Conservation (phyloP, 73 alveolate species). For the Diophrys appendiculata region DNA sequence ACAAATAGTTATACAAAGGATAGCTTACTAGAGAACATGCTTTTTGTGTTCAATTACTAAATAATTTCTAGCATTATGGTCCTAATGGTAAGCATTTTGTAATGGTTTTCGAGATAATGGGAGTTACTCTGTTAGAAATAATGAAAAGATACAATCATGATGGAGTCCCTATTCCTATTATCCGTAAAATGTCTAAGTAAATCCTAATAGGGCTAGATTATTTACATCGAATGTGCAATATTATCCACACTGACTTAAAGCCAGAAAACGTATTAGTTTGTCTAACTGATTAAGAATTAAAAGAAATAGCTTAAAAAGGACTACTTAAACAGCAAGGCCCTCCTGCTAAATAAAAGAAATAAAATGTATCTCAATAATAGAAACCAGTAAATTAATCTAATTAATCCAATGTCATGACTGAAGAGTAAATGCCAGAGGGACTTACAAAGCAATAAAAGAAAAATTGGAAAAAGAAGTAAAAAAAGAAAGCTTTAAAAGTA, state of each 20-base stretch:
- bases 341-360: too few species aligned
- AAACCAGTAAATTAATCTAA: too few species aligned
- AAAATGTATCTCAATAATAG: too few species aligned
- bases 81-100: constrained; percentile 87
- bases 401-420: too few species aligned
- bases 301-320: constrained; percentile 62
- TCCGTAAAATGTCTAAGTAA: constrained; percentile 86
- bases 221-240: constrained; percentile 89
- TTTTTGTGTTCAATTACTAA: constrained; percentile 89
- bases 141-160: constrained; percentile 78
- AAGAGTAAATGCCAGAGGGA: constrained; percentile 4
- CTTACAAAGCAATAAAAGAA: not conserved
- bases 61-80: constrained; percentile 83
- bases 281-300: constrained; percentile 68
- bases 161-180: constrained; percentile 65
- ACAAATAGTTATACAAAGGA: constrained; percentile 72
- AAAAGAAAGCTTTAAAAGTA: constrained; percentile 17
- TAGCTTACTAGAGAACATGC: constrained; percentile 89
- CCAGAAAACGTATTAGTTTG: constrained; percentile 93
- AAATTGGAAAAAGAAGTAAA: constrained; percentile 14
- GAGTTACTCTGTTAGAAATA: constrained; percentile 81
- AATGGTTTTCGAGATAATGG: constrained; percentile 90
- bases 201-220: constrained; percentile 95
- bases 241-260: constrained; percentile 94
- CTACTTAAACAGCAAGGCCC: too few species aligned